Base-by-base conservation (phyloP, 2,329 filamentous ascomycete species). In the Lasiodiplodia hormozganensis region DNA sequence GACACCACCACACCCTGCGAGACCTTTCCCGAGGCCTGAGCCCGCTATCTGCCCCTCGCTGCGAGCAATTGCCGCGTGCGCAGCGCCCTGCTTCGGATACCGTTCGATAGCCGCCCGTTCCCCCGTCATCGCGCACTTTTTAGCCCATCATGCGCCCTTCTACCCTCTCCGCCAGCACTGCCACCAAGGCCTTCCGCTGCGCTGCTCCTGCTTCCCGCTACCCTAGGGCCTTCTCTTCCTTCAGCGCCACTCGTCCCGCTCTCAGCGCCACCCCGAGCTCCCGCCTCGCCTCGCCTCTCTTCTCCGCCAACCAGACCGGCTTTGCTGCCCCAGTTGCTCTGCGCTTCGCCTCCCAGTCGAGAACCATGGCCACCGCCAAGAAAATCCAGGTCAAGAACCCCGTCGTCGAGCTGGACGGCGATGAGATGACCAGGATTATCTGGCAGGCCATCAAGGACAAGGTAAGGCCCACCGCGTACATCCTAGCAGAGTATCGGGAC, bases 361-460 rank as follows among this genome's bases (percentile, higher is more conserved):
- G 73, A 71, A 78, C 72, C 66, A 80, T 79, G 77, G 73, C 77
- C 65, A 76, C 73, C 43, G 52, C 65, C n/a, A 85, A 88, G 78
- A 99, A 98, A 91, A 98, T 98, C 88, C 96, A 97, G 89, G 96
- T 99, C 86, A 94, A 97, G 90, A 98, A 97, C 84, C 96, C 96
- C 73, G 90, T 99, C 80, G 96, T 99, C 82, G 96, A 98, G 86
- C 89, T 98, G 77, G 95, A 98, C 81, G 95, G 95, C 78, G 88
- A 90, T 82, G 89, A 90, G 90, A 98, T 98, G 96, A 99, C 96
- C 76, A 88, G 96, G 77, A 94, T 99, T 81, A 99, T 99, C 86
- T 99, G 96, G 96, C 87, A 97, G 86, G 90, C 92, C 82, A 99
- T 99, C 88, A 97, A 97, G 88, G 92, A 98, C 85, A 97, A 96